These are phyloP conservation scores for Linanthus parryae DNA, from an alignment of 148 eudicot genomes.

Conservation along the genomic window DNA sequence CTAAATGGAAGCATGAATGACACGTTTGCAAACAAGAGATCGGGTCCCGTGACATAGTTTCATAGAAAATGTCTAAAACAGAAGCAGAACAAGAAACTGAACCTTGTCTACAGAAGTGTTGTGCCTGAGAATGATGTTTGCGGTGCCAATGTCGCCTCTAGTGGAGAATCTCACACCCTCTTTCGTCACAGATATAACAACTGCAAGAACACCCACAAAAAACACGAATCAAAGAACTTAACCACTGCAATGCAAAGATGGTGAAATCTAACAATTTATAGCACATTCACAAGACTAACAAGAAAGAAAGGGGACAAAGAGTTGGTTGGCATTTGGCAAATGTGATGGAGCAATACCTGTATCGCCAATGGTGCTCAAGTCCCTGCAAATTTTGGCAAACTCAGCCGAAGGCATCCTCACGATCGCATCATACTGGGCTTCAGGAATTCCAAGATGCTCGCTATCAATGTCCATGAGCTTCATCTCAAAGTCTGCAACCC, in stretches of 20 bases:
- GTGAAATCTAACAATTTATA: neutral
- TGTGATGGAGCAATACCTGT: slow-evolving; percentile 36
- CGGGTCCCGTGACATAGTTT: no score
- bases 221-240: no score
- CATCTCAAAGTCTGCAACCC: slow-evolving; percentile 70
- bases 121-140: slow-evolving; percentile 52
- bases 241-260: slow-evolving; percentile 6
- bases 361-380: slow-evolving; percentile 54
- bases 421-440: slow-evolving; percentile 56
- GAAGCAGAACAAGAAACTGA: neutral
- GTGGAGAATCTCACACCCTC: slow-evolving; percentile 68
- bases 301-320: neutral
- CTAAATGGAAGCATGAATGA: no score
- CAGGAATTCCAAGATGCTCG: slow-evolving; percentile 67
- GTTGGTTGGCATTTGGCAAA: no score
- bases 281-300: neutral
- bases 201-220: slow-evolving; percentile 29
- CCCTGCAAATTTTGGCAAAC: slow-evolving; percentile 46
- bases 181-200: slow-evolving; percentile 57
- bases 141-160: slow-evolving; percentile 63
- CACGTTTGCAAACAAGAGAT: no score
- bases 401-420: slow-evolving; percentile 59
- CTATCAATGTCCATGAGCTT: slow-evolving; percentile 75
- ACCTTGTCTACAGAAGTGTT: slow-evolving; percentile 55
- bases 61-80: neutral